phyloP scores from a whole-genome alignment of 1,284 basidiomycete species.

The Mycosarcoma maydis region DNA sequence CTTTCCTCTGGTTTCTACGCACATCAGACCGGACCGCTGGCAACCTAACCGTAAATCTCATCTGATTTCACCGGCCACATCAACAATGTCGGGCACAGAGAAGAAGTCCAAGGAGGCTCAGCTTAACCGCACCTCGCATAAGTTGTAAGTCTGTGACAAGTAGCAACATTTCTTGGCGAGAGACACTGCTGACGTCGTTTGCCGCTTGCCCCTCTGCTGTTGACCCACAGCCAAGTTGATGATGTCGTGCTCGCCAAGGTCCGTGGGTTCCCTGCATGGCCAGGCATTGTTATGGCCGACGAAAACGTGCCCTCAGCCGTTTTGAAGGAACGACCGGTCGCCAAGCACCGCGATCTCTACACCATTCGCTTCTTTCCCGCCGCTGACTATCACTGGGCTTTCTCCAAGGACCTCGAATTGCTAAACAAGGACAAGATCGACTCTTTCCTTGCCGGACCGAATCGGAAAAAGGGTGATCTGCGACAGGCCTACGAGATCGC shows the following conservation, averaged over 20 bases:
- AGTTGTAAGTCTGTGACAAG: slow-evolving; percentile 19
- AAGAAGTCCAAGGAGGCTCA: slow-evolving; percentile 47
- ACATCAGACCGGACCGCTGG: not conserved
- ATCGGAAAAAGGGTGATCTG: slow-evolving; percentile 79
- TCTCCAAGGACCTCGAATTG: slow-evolving; percentile 81
- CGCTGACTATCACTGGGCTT: slow-evolving; percentile 89
- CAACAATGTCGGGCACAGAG: slow-evolving; percentile 33
- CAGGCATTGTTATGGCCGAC: slow-evolving; percentile 83
- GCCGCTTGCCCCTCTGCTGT: not conserved
- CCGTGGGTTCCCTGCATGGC: slow-evolving; percentile 93
- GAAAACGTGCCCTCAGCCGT: slow-evolving; percentile 74
- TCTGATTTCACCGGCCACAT: not conserved
- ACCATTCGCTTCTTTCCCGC: slow-evolving; percentile 88
- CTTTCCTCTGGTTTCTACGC: not conserved
- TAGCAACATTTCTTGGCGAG: not conserved
- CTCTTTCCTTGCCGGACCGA: slow-evolving; percentile 78
- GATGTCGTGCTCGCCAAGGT: slow-evolving; percentile 92
- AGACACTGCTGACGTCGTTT: slow-evolving; percentile 2
- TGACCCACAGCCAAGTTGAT: slow-evolving; percentile 67
- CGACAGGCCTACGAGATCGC: slow-evolving; percentile 83
- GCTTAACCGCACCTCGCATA: slow-evolving; percentile 33
- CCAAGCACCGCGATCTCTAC: slow-evolving; percentile 78
- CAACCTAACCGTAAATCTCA: not conserved
- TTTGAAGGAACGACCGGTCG: slow-evolving; percentile 75
- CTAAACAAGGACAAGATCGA: slow-evolving; percentile 84